Evolutionary conservation across 768 basidiomycete genomes (phyloP).

Genomic region (Xerocomellus intermedius): DNA sequence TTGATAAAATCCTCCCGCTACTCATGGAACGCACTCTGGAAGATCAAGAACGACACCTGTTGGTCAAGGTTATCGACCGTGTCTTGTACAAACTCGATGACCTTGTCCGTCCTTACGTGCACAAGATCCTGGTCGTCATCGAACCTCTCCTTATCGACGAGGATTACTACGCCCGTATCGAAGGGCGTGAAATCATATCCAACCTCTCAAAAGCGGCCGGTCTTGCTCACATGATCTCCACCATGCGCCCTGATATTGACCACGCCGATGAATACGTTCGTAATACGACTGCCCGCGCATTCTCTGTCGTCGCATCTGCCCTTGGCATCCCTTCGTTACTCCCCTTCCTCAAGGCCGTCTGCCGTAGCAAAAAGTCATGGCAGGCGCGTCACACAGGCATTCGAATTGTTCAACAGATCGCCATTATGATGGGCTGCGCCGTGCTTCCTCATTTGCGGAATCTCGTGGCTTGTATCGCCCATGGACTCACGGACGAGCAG

Average conservation of each 20-base stretch:
- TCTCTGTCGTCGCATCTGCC: slow-evolving; percentile 98
- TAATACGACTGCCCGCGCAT: slow-evolving; percentile 97
- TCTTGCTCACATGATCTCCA: slow-evolving; percentile 99
- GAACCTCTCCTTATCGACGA: slow-evolving; percentile 98
- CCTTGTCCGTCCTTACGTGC: slow-evolving; percentile 96
- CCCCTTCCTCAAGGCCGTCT: slow-evolving; percentile 98
- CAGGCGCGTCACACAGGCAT: slow-evolving; percentile 99
- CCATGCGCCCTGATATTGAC: slow-evolving; percentile 99
- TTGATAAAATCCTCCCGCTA: slow-evolving; percentile 96
- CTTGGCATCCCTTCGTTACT: slow-evolving; percentile 96
- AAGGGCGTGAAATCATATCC: slow-evolving; percentile 98
- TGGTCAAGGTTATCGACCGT: slow-evolving; percentile 99
- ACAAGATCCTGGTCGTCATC: slow-evolving; percentile 99
- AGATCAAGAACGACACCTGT: slow-evolving; percentile 95
- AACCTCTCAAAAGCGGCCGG: slow-evolving; percentile 98
- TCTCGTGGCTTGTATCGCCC: slow-evolving; percentile 92
- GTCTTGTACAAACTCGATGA: slow-evolving; percentile 99
- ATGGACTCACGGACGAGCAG: slow-evolving; percentile 74
- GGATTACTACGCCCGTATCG: slow-evolving; percentile 94
- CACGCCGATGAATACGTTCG: slow-evolving; percentile 99
- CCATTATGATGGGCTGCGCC: slow-evolving; percentile 99
- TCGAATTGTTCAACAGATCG: slow-evolving; percentile 98
- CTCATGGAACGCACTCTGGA: slow-evolving; percentile 98
- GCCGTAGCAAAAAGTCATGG: slow-evolving; percentile 99
- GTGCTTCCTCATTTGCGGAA: slow-evolving; percentile 96